Evolutionary conservation across 352 stramenopile species (phyloP), one percentile per base, ranked within the genome.

Genomic region (Phytopythium aichiense): DNA sequence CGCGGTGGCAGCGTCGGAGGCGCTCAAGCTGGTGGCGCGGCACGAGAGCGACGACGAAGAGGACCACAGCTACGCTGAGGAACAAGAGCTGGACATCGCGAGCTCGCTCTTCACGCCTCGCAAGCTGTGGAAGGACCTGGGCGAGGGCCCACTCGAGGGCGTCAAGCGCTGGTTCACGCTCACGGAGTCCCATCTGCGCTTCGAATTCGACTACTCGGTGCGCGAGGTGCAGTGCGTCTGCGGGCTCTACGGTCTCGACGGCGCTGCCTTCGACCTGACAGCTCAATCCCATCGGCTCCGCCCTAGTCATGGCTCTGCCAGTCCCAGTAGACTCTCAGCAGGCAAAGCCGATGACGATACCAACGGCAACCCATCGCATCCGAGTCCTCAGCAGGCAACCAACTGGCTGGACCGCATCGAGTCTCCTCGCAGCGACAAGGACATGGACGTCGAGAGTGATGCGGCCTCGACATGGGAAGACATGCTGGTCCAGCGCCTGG

Each of bases 181-280:
- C 16, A 93, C 91, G 40, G 84, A 93, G 69, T 91, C 84, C 16
- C 84, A 93, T 56, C 66, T 93, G 46, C 77, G 80, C 33, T 89
- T 78, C 37, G 84, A 92, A 54, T 91, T 92, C 49, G 81, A 92
- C 56, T 90, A 91, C 55, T 89, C 83, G 23, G 78, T 92, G 30
- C 87, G 84, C 33, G 75, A 89, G 67, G 68, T 80, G 22, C 74
- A 73, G 42, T 92, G 85, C 57, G 52, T 91, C 7, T 94, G 85
- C 56, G 85, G 83, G 20, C 66, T 90, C 7, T 94, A 89, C 46
- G 83, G 85, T 0, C 59, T 94, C 18, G 81, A 93, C 52, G 71
- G 70, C 16, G 76, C 70, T 28, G 64, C 60, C 11, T 76, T 79
- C 63, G 68, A 78, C 64, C 56, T 76, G 69, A 61, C 66, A n/a